Evolutionary conservation across 1,284 basidiomycete genomes (phyloP), one percentile per base, ranked within the genome.

Genomic region (Ceratobasidium sp.): DNA sequence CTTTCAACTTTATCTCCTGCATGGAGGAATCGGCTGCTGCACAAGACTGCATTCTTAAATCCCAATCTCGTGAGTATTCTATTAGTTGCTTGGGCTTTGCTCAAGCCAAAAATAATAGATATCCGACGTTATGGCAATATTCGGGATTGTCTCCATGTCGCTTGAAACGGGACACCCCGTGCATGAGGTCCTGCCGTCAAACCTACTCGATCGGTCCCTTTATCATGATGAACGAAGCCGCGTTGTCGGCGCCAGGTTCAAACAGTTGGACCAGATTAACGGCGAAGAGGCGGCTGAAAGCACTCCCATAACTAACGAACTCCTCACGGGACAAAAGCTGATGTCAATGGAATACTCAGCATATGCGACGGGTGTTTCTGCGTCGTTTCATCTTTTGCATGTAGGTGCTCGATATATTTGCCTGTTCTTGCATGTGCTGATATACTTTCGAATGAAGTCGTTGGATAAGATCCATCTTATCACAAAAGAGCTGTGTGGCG

Each of bases 111-210:
- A 69, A 33, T 39, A 40, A 46, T 42, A 89, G 86, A 87, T 89
- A 40, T 84, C 86, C 66, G 88, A 89, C 77, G 86, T 88, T 40
- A 86, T 89, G 83, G 84, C 87, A 0, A 84, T 85, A 33, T 89
- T 88, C 81, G 84, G 86, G 40, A 83, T 88, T 49, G 82, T 89
- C 78, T 86, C 88, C 0, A 87, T 88, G 77, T 86, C 88, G 0
- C 85, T 89, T 56, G 84, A 85, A 18, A 89, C 86, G 0, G 88
- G 86, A 13, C 87, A 88, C 79, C 88, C 88, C 0, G 82, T 89
- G 71, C 87, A 88, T 77, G 84, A 87, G 67, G 86, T 88, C 3
- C 84, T 89, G 33, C 87, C 86, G 20, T 84, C 84, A 66, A 86
- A 86, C 63, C 84, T 90, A 18, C 79, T 88, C 26, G 88, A 89